Evolutionary conservation across 257 asterid species (phyloP).

Genomic region (Mitragyna speciosa): DNA sequence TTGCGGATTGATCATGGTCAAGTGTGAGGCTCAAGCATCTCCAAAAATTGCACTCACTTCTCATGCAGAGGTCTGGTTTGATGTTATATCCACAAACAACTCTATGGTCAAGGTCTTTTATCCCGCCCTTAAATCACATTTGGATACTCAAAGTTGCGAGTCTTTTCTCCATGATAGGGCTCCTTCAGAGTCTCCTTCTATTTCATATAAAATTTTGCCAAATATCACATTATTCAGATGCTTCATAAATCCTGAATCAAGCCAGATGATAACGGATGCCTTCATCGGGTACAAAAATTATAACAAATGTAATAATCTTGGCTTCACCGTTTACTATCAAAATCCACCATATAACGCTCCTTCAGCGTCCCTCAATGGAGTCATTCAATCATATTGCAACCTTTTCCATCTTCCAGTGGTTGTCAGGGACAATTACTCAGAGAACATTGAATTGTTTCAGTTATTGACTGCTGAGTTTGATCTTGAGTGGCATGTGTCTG

Average conservation of each 20-base stretch:
- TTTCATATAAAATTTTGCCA: too few relatives aligned
- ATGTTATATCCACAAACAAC: too few relatives aligned
- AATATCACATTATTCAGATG: too few relatives aligned
- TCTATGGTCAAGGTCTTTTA: too few relatives aligned
- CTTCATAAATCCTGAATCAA: too few relatives aligned
- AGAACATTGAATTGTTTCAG: neutral
- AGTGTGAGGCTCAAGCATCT: neutral
- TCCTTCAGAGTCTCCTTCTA: too few relatives aligned
- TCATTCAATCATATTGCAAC: neutral
- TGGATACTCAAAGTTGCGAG: neutral
- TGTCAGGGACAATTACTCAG: neutral
- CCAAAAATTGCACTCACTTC: slow-evolving; percentile 30
- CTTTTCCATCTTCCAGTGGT: slow-evolving; percentile 19
- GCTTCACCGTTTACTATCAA: neutral
- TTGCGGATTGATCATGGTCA: slow-evolving; percentile 41
- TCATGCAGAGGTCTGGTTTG: slow-evolving; percentile 6
- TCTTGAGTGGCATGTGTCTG: slow-evolving; percentile 18
- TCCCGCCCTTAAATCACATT: neutral
- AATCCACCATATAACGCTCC: too few relatives aligned
- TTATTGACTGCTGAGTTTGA: slow-evolving; percentile 18
- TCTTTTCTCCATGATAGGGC: too few relatives aligned
- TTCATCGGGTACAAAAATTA: neutral
- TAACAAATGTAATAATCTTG: neutral
- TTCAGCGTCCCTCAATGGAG: neutral
- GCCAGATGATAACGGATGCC: neutral